Evolutionary conservation across 129 eudicot genomes (phyloP).

Genomic region (Centrapalus pauciflorus): DNA sequence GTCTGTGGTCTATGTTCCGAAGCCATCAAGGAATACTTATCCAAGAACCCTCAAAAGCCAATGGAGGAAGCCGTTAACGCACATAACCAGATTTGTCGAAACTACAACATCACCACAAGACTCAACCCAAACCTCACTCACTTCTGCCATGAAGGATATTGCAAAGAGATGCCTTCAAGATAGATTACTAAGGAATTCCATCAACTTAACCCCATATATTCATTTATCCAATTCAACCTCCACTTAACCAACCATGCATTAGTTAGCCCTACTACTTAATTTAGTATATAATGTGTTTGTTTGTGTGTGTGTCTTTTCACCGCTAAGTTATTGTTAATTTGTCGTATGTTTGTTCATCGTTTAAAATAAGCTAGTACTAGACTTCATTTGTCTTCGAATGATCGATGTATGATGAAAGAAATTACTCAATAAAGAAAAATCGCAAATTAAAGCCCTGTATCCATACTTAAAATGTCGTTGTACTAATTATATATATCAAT

Average conservation of each 20-base stretch:
- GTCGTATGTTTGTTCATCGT: not conserved
- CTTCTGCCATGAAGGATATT: constrained; percentile 48
- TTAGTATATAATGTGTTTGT: no score
- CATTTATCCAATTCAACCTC: no score
- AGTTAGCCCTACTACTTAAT: no score
- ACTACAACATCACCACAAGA: constrained; percentile 43
- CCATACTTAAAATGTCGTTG: not conserved
- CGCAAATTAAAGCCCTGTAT: not conserved
- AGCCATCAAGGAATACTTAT: constrained; percentile 45
- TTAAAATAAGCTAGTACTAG: not conserved
- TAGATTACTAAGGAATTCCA: constrained; percentile 16
- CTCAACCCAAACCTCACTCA: constrained; percentile 53
- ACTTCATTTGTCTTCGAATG: not conserved
- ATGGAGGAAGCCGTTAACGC: constrained; percentile 43
- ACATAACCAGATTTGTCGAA: constrained; percentile 41
- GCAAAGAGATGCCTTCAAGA: constrained; percentile 43
- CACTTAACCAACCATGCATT: no score
- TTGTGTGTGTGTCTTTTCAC: no score
- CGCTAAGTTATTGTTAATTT: no score
- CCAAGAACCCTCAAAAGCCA: constrained; percentile 8
- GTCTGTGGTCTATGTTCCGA: constrained; percentile 71
- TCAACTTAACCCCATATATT: no score
- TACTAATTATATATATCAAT: no score
- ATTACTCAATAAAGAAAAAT: no score
- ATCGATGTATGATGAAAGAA: not conserved